phyloP scores from a whole-genome alignment of 176 grass and related monocot genomes.

The Poa pratensis region DNA sequence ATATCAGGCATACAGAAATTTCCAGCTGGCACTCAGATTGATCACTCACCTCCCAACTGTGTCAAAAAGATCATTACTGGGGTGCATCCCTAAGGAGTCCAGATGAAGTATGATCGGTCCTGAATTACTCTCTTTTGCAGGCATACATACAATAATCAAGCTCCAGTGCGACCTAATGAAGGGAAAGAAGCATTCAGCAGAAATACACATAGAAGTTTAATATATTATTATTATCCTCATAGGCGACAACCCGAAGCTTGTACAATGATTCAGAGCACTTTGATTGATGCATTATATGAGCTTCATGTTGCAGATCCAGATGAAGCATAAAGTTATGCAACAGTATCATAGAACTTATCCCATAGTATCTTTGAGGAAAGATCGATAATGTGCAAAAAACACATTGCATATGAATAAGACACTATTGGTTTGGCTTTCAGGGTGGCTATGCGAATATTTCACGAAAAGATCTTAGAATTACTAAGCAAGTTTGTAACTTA shows the following conservation, averaged over 20 bases:
- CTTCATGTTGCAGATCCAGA: conserved; percentile 2
- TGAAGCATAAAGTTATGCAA: not conserved
- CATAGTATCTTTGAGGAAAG: not conserved
- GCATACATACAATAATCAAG: conserved; percentile 86
- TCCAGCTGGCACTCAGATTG: conserved; percentile 18
- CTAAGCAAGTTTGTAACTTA: conserved; percentile 56
- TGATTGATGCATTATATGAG: not conserved
- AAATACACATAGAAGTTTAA: not conserved
- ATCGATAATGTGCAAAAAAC: conserved; percentile 2
- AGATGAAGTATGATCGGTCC: conserved; percentile 87
- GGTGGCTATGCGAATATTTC: not conserved
- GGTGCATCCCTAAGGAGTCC: conserved; percentile 78
- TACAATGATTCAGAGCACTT: conserved; percentile 13
- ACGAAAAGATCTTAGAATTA: conserved; percentile 18
- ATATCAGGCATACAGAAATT: not conserved
- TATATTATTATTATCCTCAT: not conserved
- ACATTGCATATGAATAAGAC: conserved; percentile 26
- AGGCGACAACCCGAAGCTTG: not conserved
- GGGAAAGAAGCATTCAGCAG: conserved; percentile 27
- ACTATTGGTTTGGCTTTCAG: not conserved
- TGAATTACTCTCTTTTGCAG: conserved; percentile 69
- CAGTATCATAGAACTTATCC: conserved; percentile 5
- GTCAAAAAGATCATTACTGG: conserved; percentile 56
- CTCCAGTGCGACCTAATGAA: conserved; percentile 88
- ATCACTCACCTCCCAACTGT: conserved; percentile 50